phyloP scores from a whole-genome alignment of 495 filamentous ascomycete species.

The Halenospora varia region DNA sequence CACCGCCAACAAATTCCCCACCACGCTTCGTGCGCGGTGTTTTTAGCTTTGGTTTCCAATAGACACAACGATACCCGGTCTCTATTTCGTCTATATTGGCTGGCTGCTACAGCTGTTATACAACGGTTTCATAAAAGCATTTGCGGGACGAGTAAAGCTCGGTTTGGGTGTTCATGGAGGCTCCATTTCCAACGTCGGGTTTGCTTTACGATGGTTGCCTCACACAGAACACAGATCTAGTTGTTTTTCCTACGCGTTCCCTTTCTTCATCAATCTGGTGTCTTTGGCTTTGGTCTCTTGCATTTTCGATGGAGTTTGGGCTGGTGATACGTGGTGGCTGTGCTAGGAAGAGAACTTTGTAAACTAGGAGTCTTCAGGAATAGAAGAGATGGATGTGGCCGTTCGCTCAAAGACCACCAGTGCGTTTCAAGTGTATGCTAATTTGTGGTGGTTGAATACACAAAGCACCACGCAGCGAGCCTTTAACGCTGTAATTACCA shows the following conservation, averaged over 20 bases:
- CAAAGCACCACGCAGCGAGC: too few relatives aligned
- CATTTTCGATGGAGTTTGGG: slow-evolving; percentile 23
- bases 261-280: slow-evolving; percentile 21
- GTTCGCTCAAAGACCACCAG: not conserved
- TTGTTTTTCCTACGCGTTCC: slow-evolving; percentile 10
- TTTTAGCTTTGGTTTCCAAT: slow-evolving; percentile 29
- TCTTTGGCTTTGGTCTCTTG: slow-evolving; percentile 23
- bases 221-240: slow-evolving; percentile 1
- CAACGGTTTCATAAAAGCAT: slow-evolving; percentile 27
- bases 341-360: slow-evolving; percentile 6
- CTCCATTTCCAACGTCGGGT: slow-evolving; percentile 2
- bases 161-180: slow-evolving; percentile 17
- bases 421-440: not conserved
- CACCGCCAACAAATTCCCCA: slow-evolving; percentile 13
- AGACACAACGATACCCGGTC: slow-evolving; percentile 29
- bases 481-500: too few relatives aligned
- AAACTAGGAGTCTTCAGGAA: slow-evolving; percentile 19
- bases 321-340: not conserved
- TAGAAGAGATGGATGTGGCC: slow-evolving; percentile 4
- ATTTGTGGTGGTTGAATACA: not conserved
- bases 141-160: slow-evolving; percentile 11
- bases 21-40: slow-evolving; percentile 16
- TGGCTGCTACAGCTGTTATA: slow-evolving; percentile 20
- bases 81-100: slow-evolving; percentile 20
- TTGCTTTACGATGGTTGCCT: not conserved